Conservation (phyloP, 1,284 basidiomycete genomes). For the Bjerkandera adusta region DNA sequence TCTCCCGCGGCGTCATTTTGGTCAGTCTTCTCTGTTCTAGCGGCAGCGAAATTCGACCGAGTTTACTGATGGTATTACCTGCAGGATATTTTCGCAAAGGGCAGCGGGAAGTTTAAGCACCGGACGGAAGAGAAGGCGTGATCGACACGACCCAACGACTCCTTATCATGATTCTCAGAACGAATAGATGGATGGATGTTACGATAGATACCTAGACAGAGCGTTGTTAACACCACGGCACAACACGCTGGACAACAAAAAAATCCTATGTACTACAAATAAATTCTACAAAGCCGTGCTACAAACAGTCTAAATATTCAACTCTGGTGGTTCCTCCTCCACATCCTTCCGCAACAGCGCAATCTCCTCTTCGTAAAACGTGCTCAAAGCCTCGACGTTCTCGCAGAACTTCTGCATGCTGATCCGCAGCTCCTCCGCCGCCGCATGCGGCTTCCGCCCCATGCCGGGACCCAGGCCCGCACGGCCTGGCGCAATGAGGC, state of each 20-base stretch:
- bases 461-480: conserved; percentile 52
- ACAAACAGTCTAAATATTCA: conserved; percentile 32
- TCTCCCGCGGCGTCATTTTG: conserved; percentile 63
- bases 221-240: too few species aligned
- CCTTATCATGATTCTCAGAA: too few species aligned
- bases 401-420: conserved; percentile 67
- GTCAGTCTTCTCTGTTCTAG: too few species aligned
- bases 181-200: too few species aligned
- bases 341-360: conserved; percentile 44
- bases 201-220: too few species aligned
- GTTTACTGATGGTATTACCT: neutral
- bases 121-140: too few species aligned
- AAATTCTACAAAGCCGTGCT: too few species aligned
- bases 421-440: conserved; percentile 59
- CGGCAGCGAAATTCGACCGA: neutral
- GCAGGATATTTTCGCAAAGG: conserved; percentile 17
- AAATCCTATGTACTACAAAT: too few species aligned
- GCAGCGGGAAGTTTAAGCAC: too few species aligned
- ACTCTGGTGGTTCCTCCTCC: conserved; percentile 60
- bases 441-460: conserved; percentile 42
- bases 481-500: conserved; percentile 70
- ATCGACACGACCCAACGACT: too few species aligned
- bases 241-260: too few species aligned
- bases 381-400: conserved; percentile 49
- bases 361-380: conserved; percentile 75